Percentiles rank a stretch among this genome's conserved stretches.
Conservation (phyloP, 345 rosid genomes). For the Eucalyptus curtisii region DNA sequence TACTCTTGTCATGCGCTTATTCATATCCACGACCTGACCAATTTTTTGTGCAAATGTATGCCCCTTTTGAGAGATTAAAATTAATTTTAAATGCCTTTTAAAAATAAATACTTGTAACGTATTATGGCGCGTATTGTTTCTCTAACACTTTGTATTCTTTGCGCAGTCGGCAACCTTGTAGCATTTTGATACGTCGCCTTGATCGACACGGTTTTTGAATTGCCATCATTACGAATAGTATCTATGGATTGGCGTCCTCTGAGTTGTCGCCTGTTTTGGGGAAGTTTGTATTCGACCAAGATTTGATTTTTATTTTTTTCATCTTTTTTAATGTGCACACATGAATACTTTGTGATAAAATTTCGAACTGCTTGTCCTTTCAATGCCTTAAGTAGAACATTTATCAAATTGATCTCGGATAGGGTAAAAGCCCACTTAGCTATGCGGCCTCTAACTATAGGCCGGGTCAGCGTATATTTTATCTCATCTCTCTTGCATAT, state of each 20-base stretch:
- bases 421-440: no score
- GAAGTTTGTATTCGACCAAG: background rate
- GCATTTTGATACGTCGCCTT: background rate
- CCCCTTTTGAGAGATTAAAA: background rate
- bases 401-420: background rate
- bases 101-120: background rate
- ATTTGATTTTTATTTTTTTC: background rate
- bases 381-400: background rate
- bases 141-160: background rate
- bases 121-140: background rate
- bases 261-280: background rate
- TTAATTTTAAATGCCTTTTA: background rate
- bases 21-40: background rate
- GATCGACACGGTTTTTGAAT: background rate
- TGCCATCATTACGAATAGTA: background rate
- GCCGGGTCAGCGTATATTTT: background rate
- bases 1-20: background rate
- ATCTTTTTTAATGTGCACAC: background rate
- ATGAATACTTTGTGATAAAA: background rate
- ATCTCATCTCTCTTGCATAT: background rate
- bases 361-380: background rate
- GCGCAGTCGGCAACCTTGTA: background rate
- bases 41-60: background rate
- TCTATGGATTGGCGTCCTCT: background rate
- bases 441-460: background rate